Evolutionary conservation across 2,329 filamentous ascomycete species (phyloP).

Genomic region (Bipolaris bicolor): DNA sequence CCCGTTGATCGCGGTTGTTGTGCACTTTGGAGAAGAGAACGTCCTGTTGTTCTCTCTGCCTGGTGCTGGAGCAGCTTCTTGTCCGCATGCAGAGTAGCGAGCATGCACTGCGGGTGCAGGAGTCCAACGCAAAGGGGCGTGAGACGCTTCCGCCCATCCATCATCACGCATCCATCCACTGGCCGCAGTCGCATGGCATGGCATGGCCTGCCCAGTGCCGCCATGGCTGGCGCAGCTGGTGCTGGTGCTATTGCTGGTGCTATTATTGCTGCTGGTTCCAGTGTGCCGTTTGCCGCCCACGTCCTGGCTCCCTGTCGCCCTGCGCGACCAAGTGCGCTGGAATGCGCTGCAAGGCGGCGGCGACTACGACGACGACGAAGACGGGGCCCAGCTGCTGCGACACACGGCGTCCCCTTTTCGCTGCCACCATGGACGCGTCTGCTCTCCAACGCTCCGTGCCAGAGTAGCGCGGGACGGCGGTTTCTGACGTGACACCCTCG

Average conservation of each 20-base stretch:
- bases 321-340: constrained; percentile 16
- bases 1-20: no score
- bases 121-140: constrained; percentile 2
- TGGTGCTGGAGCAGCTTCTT: no score
- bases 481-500: constrained; percentile 14
- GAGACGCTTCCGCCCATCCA: constrained; percentile 23
- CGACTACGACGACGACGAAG: background rate
- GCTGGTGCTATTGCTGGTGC: no score
- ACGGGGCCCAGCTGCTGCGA: constrained; percentile 20
- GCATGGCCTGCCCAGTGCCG: constrained; percentile 19
- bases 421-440: constrained; percentile 11
- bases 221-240: constrained; percentile 27
- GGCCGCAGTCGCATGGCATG: constrained; percentile 17
- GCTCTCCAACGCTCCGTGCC: constrained; percentile 16
- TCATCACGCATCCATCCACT: constrained; percentile 21
- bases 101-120: no score
- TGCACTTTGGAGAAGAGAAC: no score
- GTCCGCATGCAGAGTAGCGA: no score
- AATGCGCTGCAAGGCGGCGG: constrained; percentile 6
- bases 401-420: constrained; percentile 34
- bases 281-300: constrained; percentile 6
- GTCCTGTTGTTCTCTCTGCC: no score
- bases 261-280: constrained; percentile 7
- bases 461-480: constrained; percentile 21
- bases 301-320: constrained; percentile 5